Base-by-base conservation (phyloP, 1,284 basidiomycete species). In the Cryptococcus neoformans region DNA sequence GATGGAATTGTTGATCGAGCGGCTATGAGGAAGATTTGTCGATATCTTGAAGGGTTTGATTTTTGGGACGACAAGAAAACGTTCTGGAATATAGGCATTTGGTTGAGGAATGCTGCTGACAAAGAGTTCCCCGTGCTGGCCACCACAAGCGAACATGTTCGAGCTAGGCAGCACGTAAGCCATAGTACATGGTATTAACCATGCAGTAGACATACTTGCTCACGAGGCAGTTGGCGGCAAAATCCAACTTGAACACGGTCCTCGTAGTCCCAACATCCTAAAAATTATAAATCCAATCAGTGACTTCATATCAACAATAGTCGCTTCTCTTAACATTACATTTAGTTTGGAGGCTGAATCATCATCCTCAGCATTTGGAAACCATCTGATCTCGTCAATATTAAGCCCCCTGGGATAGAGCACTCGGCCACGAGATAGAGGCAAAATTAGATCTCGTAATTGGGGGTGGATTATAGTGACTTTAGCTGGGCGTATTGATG, bases 1-100 rank as follows among this genome's bases (percentile, higher is more conserved):
- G 45, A 78, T 69, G n/a, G 73, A 71, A 49, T 78, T 78, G 62
- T 77, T 78, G 68, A 78, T 78, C 2, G 67, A 66, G 38, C 63
- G 48, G 45, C 66, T 63, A 47, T 47, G 14, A 34, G 69, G 64
- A 2, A 78, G 63, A 6, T 57, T 69, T 9, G 68, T 57, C 34
- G 57, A 60, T n/a, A 73, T 59, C 0, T 47, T 50, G 52, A 71
- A 72, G 6, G 68, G 68, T 41, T 60, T 59, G n/a, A 66, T 54
- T 8, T 58, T 62, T 6, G 58, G 53, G 0, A 61, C 39, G 4
- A 51, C 47, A 11, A 7, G 21, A 12, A 56, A 46, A 4, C 42
- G 54, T 7, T 28, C 40, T 6, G 50, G 51, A 35, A 54, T 37
- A 5, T 44, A 28, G 16, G 50, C 36, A 14, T 49, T 28, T 10